A percentile compares a stretch with the other conserved stretches of the same genome.
Conservation (phyloP, 2,329 filamentous ascomycete genomes). For the Aspergillus niger region DNA sequence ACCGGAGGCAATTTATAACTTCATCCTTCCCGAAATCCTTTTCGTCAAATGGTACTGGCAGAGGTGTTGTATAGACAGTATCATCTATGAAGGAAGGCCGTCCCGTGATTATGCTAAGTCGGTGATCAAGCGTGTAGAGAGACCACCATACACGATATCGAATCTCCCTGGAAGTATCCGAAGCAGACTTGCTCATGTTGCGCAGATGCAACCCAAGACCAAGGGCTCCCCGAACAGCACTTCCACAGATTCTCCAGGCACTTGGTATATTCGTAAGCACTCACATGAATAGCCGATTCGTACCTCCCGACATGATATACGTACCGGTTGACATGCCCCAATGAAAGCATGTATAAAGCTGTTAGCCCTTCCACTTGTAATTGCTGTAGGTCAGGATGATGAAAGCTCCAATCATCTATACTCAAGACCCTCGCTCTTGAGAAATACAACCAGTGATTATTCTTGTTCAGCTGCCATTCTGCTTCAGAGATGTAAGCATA, state of each 20-base stretch:
- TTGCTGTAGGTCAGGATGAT: constrained; percentile 46
- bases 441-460: constrained; percentile 46
- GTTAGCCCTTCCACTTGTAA: constrained; percentile 47
- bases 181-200: constrained; percentile 40
- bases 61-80: constrained; percentile 43
- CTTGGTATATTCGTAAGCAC: constrained; percentile 26
- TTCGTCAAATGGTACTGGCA: constrained; percentile 46
- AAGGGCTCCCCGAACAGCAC: constrained; percentile 44
- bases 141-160: constrained; percentile 51
- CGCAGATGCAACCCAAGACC: constrained; percentile 47
- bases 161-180: constrained; percentile 46
- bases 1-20: constrained; percentile 31
- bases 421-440: constrained; percentile 42
- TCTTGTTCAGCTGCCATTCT: constrained; percentile 39
- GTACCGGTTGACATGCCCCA: constrained; percentile 48
- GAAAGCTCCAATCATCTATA: constrained; percentile 42
- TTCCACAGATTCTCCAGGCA: constrained; percentile 46
- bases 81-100: constrained; percentile 47
- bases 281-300: not conserved
- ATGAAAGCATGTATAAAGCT: constrained; percentile 45
- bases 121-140: constrained; percentile 46
- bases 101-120: constrained; percentile 48
- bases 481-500: constrained; percentile 42
- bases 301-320: constrained; percentile 1
- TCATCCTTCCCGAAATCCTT: constrained; percentile 41